Base-by-base conservation (phyloP, 495 filamentous ascomycete species). In the Penicillium cinerascens region DNA sequence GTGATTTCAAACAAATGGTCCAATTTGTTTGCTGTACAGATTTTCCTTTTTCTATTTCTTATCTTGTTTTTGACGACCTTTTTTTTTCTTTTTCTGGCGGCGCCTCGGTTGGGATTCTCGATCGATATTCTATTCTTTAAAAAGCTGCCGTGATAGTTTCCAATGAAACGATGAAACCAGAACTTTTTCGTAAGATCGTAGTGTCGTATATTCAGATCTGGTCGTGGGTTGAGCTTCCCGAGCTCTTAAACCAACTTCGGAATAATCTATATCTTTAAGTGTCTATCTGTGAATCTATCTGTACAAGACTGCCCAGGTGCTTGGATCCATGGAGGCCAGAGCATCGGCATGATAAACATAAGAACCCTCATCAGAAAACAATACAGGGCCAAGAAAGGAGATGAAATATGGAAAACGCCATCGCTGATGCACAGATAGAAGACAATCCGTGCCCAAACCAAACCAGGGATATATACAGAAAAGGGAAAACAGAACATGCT, bases 371-470 rank as follows among this genome's bases (percentile, higher is more conserved):
- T 18, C 23, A 13, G 20, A 16, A 9, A 23, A 25, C 29, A n/a
- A 26, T 16, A 21, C 17, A 27, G 10, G 26, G n/a, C 22, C 15
- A 20, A 22, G n/a, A 23, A 38, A 20, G 38, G 53, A 44, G 29
- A 25, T 11, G 3, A 42, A 40, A 37, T 16, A 38, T 29, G 18
- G 26, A 42, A 33, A 69, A 69, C 64, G 61, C 70, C 68, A 55
- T 59, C 61, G 66, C 60, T 63, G 54, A 67, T 68, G 60, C 66
- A 70, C 59, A 64, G 57, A 70, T 55, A 52, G 52, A 59, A 52
- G 59, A 64, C 44, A 61, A 64, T 64, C 61, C 60, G 59, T 64
- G 58, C 60, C 48, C 50, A 51, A 59, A 52, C 33, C 51, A 59
- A 59, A 16, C 38, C 17, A 54, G 50, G 21, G 36, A 50, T 51